Evolutionary conservation across 306 rosid genomes (phyloP), one percentile per base, ranked within the genome.

Genomic region (Betula pendula): DNA sequence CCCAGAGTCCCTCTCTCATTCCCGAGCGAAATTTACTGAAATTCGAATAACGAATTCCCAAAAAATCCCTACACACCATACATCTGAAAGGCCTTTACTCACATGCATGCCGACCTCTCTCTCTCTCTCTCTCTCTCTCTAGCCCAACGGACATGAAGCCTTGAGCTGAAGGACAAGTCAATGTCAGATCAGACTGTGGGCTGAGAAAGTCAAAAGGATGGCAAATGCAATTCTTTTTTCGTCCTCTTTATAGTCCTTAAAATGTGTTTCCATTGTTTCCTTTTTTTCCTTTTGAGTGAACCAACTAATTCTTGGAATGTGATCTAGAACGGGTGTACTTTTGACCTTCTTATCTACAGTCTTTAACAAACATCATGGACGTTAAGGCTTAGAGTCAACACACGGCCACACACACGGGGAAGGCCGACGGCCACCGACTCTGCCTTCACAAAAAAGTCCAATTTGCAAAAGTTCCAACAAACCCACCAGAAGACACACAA

Each of bases 291-390:
- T 9, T 3, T 20, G 24, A 55, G 9, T 52, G 6, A 9, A 10
- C 5, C 63, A 10, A 8, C 63, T 3, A 22, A 8, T 22, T 8
- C 27, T 53, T 20, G 19, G 38, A 19, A 75, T n/a, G n/a, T n/a
- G n/a, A n/a, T n/a, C n/a, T n/a, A n/a, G n/a, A n/a, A n/a, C n/a
- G 33, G 17, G 25, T 15, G 31, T 45, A 5, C 70, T 25, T 29
- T 47, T 22, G 1, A 69, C 60, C 81, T 75, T 47, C 33, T 19
- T 59, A 71, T 59, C 11, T 71, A 44, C 71, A 29, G 27, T 70
- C 15, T 9, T 10, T 5, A 53, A 27, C 70, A 49, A 77, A 17
- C 68, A 59, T 25, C 45, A 16, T 42, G 55, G 68, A 40, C 6
- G 16, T 48, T 43, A 45, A 33, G 42, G 3, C 10, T 44, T 14